A percentile compares a stretch with the other conserved stretches of the same genome.
Evolutionary conservation across 768 basidiomycete species (phyloP).

Genomic region (Chalciporus chontae): DNA sequence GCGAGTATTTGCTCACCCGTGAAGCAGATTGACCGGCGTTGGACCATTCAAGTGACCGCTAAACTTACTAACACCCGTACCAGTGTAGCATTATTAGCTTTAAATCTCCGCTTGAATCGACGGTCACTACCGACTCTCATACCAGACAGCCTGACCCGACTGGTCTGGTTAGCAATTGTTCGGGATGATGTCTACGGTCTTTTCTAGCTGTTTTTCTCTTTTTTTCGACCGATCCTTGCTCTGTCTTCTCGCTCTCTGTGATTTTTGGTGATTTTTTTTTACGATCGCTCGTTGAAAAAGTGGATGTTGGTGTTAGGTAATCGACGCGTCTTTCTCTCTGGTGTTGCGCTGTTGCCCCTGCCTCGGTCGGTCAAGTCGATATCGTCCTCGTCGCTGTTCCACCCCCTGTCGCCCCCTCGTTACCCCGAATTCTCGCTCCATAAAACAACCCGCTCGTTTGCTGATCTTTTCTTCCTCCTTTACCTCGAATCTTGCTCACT

Average conservation of each 20-base stretch:
- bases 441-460: conserved; percentile 2
- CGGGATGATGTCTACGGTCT: neutral
- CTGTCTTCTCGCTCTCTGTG: conserved; percentile 1
- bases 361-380: conserved; percentile 16
- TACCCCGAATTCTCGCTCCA: neutral
- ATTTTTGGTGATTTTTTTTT: conserved; percentile 6
- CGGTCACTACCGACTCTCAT: neutral
- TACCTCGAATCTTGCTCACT: neutral
- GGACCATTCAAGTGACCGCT: neutral
- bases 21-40: neutral
- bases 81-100: neutral
- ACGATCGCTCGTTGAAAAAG: conserved; percentile 25
- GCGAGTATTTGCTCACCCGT: neutral
- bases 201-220: neutral
- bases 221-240: neutral
- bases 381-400: conserved; percentile 5
- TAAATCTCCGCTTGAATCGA: conserved; percentile 18
- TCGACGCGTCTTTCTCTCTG: conserved; percentile 34
- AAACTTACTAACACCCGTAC: neutral
- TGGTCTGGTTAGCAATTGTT: conserved; percentile 13
- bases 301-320: conserved; percentile 23
- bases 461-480: conserved; percentile 3
- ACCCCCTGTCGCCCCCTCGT: neutral
- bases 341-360: too few species aligned
- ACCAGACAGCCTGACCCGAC: conserved; percentile 1